Base-by-base conservation (phyloP, 2,329 filamentous ascomycete species). In the Microthyrium microscopicum region DNA sequence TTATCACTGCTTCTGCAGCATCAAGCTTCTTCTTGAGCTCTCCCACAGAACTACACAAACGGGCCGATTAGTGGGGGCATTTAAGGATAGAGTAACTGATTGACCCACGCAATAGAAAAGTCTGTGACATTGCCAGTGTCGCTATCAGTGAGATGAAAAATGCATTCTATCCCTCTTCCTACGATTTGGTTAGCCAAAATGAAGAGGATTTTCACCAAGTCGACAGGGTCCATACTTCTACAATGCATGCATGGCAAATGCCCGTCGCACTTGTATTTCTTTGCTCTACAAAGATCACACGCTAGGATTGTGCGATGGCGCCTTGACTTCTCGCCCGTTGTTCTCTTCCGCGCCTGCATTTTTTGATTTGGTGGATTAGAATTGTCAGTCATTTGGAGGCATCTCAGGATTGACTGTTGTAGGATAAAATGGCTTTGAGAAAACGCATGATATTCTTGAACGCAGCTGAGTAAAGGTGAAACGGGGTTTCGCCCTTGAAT, bases 241-340 rank as follows among this genome's bases (percentile, higher is more conserved):
- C 58, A 62, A 36, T 60, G 56, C 7, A 49, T 50, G 41, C 59
- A 62, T 18, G 58, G 59, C 38, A 53, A 56, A 19, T 47, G 45
- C 40, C 62, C 60, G 40, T 62, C 57, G 42, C 60, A 64, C 40
- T 60, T 61, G 45, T 64, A 61, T 46, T 64, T 64, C 46, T 63
- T 62, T 29, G 49, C 39, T 33, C 60, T 50, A 44, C 60, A 64
- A 20, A 56, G 46, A 39, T 62, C 58, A 41, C 60, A 64, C 3
- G 60, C 60, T 36, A 57, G 55, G 7, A 57, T 53, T 13, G 60
- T 57, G n/a, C 58, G 54, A n/a, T 31, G 50, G 44, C 35, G n/a
- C n/a, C n/a, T n/a, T n/a, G n/a, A n/a, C n/a, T n/a, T n/a, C n/a
- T n/a, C n/a, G n/a, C n/a, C n/a, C n/a, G n/a, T n/a, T n/a, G n/a